Conservation (phyloP, 257 asterid species). For the Rauvolfia tetraphylla region DNA sequence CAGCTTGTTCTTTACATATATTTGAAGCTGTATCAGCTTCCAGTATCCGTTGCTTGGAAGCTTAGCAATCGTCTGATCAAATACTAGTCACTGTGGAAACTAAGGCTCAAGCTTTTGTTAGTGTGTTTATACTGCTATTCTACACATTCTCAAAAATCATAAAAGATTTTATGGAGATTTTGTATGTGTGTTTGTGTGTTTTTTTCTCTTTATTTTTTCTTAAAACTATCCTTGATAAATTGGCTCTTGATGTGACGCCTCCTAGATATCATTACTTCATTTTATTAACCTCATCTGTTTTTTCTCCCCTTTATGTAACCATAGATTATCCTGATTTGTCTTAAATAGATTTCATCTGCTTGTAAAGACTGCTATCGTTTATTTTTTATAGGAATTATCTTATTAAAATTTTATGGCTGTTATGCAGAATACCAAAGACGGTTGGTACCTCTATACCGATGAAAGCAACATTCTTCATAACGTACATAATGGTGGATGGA, state of each 20-base stretch:
- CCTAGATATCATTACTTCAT: no score
- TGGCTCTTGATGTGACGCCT: neutral
- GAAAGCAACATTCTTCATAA: conserved; percentile 92
- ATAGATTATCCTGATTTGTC: neutral
- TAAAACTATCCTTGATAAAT: no score
- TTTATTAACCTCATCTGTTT: neutral
- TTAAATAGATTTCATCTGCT: no score
- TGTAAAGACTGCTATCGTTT: neutral
- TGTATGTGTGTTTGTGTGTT: no score
- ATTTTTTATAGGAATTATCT: neutral
- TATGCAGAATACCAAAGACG: conserved; percentile 60
- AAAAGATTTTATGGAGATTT: neutral
- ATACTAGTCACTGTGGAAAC: no score
- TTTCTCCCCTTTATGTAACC: neutral
- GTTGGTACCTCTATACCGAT: conserved; percentile 86
- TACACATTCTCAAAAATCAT: neutral
- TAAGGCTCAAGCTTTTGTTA: no score
- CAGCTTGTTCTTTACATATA: neutral
- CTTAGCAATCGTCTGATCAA: neutral
- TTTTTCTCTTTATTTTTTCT: no score
- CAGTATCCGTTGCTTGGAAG: neutral
- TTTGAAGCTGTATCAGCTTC: neutral
- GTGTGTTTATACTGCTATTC: neutral
- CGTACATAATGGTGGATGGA: conserved; percentile 90
- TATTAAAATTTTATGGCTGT: conserved; percentile 15